Evolutionary conservation across 768 basidiomycete genomes (phyloP).

Genomic region (Neoboletus brunneissimus): DNA sequence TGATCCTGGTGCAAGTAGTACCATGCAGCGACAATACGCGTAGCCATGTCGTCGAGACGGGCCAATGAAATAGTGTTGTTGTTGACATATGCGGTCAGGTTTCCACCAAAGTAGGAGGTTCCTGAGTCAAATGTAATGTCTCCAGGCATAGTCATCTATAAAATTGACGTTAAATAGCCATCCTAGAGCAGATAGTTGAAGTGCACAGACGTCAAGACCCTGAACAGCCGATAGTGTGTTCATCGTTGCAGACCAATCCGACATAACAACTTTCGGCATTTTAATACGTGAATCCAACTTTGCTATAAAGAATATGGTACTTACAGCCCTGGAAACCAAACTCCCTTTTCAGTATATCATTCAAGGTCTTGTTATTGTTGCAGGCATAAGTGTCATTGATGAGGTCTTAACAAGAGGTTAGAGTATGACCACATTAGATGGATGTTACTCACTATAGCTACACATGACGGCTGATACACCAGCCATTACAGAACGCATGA

Average conservation of each 20-base stretch:
- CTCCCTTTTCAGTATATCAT: slow-evolving; percentile 62
- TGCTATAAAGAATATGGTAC: not conserved
- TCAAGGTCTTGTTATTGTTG: slow-evolving; percentile 58
- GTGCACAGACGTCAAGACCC: slow-evolving; percentile 55
- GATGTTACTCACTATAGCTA: slow-evolving; percentile 43
- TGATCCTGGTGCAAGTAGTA: slow-evolving; percentile 38
- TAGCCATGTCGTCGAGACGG: slow-evolving; percentile 70
- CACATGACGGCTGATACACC: slow-evolving; percentile 68
- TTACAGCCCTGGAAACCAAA: slow-evolving; percentile 65
- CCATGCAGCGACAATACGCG: slow-evolving; percentile 67
- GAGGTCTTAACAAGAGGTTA: slow-evolving; percentile 36
- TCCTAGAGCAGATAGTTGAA: not conserved
- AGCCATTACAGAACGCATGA: slow-evolving; percentile 59
- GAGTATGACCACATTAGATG: not conserved
- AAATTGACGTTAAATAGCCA: not conserved
- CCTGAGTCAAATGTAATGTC: slow-evolving; percentile 43
- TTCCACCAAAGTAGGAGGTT: slow-evolving; percentile 55
- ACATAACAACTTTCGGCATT: slow-evolving; percentile 41
- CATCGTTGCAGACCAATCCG: slow-evolving; percentile 66
- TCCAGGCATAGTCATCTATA: slow-evolving; percentile 73
- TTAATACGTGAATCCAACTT: not conserved
- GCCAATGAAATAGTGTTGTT: slow-evolving; percentile 56
- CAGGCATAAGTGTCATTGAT: slow-evolving; percentile 62
- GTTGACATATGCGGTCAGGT: slow-evolving; percentile 56
- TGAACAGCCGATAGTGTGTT: slow-evolving; percentile 48